Evolutionary conservation across 345 rosid species (phyloP), one percentile per base, ranked within the genome.

Genomic region (Aegle marmelos): DNA sequence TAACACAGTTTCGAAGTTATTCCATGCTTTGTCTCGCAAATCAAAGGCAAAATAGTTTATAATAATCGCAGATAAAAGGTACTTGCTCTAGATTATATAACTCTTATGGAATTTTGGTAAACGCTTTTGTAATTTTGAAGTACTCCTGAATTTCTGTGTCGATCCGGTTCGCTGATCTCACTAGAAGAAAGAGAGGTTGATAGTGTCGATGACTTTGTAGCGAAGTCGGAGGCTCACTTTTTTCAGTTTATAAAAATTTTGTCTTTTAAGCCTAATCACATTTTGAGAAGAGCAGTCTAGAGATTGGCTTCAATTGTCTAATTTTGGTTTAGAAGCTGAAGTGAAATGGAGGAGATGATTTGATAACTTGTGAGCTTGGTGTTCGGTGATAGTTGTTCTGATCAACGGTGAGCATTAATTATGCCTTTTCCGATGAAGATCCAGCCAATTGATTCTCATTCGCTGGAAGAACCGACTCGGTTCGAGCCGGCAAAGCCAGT

Each of bases 401-500:
- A 57, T 73, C 69, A 50, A 33, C 79, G 77, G 78, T 63, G 73
- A 70, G 58, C 76, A 25, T 58, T 58, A 13, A 80, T 53, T 53
- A 53, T 89, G 87, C 91, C 92, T 63, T 88, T 76, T 41, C 84
- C 85, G 17, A 87, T 86, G 98, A 94, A 89, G 92, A 88, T 94
- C 74, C 98, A 90, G 80, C 98, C 98, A 70, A 80, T 94, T 61
- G 90, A 91, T 75, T 85, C 77, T 41, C 78, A 77, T 57, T 65
- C 83, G 41, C 69, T 80, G 36, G 91, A 87, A 5, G 90, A 83
- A 56, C 65, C 73, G 30, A 41, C 78, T 28, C 83, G 79, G 62
- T 82, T 77, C 31, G 90, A 91, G 84, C 73, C 87, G 34, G 87
- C 78, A 54, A 90, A 83, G 79, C 93, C 91, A 33, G 89, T 83